Evolutionary conservation across 2,329 filamentous ascomycete species (phyloP).

Genomic region (Ceratocystis colombiana): DNA sequence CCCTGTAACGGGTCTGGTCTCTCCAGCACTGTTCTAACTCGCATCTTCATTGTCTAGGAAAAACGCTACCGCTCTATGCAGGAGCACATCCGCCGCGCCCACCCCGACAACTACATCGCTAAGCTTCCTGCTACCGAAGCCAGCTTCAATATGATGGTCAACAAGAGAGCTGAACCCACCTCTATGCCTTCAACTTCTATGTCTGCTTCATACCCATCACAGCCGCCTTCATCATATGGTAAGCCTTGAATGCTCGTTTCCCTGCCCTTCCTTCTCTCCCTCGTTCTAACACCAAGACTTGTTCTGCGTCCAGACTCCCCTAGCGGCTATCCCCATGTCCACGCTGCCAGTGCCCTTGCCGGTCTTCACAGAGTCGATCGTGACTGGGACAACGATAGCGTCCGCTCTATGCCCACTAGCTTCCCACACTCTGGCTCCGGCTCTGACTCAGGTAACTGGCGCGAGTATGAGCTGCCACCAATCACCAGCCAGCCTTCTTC

Average conservation of each 20-base stretch:
- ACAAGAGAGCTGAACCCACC: constrained; percentile 42
- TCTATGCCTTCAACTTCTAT: constrained; percentile 34
- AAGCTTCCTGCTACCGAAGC: constrained; percentile 97
- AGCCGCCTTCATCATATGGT: constrained; percentile 12
- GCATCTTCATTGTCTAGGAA: constrained; percentile 48
- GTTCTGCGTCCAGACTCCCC: constrained; percentile 27
- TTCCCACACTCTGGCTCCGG: constrained; percentile 13
- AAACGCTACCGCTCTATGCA: constrained; percentile 98
- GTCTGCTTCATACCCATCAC: constrained; percentile 20
- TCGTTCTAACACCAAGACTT: constrained; percentile 10
- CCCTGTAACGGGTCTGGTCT: background rate
- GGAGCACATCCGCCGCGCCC: constrained; percentile 94
- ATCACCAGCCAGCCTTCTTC: constrained; percentile 16
- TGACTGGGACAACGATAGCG: constrained; percentile 19
- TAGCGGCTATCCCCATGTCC: constrained; percentile 20
- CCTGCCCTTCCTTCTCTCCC: constrained; percentile 25
- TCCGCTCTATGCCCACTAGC: constrained; percentile 18
- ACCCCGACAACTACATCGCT: constrained; percentile 93
- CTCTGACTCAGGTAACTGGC: constrained; percentile 15
- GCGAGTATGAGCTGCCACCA: constrained; percentile 19
- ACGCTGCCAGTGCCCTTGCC: constrained; percentile 16
- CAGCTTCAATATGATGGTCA: constrained; percentile 95
- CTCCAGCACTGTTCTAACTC: constrained; percentile 11
- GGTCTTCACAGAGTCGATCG: constrained; percentile 19
- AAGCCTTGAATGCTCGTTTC: constrained; percentile 26